A percentile compares a stretch with the other conserved stretches of the same genome.
These are phyloP conservation scores for Cornus suecica DNA, from an alignment of 148 eudicot species.

Conservation along the genomic window DNA sequence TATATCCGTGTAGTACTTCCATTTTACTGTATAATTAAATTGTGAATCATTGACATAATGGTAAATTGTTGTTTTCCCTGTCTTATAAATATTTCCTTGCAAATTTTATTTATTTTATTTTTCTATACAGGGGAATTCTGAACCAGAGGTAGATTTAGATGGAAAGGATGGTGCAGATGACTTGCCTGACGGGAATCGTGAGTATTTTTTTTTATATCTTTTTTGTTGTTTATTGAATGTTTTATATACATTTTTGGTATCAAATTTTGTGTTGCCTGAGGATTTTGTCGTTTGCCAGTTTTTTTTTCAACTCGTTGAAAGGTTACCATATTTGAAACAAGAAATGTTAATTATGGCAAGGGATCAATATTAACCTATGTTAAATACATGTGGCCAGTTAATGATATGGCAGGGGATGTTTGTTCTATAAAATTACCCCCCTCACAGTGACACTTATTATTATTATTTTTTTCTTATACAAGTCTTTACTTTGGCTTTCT, in stretches of 20 bases:
- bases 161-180: conserved; percentile 21
- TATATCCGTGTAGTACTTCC: conserved; percentile 3
- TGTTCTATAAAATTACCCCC: too few species aligned
- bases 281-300: too few species aligned
- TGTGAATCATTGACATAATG: not conserved
- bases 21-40: not conserved
- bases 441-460: not conserved
- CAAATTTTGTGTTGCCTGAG: not conserved
- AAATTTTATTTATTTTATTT: not conserved
- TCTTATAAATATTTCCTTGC: not conserved
- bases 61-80: not conserved
- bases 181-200: conserved; percentile 35
- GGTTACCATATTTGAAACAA: too few species aligned
- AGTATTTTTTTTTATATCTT: conserved; percentile 12
- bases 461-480: too few species aligned
- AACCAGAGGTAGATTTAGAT: conserved; percentile 25
- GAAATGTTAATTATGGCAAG: not conserved
- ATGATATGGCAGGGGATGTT: not conserved
- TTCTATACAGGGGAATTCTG: conserved; percentile 26
- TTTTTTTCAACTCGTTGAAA: too few species aligned
- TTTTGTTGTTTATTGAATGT: not conserved
- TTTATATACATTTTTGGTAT: not conserved
- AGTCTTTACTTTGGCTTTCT: conserved; percentile 5
- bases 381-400: not conserved
- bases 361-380: not conserved